A percentile compares a stretch with the other conserved stretches of the same genome.
Conservation (phyloP, 1,284 basidiomycete species). For the Fomitopsis betulina region DNA sequence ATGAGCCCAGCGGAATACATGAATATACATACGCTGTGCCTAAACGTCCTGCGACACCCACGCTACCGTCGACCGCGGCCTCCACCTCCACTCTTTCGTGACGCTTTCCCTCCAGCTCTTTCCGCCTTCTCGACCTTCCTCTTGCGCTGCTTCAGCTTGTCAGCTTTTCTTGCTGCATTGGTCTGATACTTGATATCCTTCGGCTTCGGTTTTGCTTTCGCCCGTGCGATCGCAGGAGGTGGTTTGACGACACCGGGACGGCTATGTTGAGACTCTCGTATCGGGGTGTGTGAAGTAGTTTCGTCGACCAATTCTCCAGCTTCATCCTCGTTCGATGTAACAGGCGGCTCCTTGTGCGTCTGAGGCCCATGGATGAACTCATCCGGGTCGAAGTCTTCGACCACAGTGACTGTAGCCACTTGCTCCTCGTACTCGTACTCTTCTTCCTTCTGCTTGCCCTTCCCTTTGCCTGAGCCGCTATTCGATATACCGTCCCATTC, state of each 20-base stretch:
- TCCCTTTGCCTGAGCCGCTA: constrained; percentile 18
- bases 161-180: constrained; percentile 51
- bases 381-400: constrained; percentile 76
- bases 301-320: too few relatives aligned
- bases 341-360: background rate
- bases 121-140: constrained; percentile 64
- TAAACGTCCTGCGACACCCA: too few relatives aligned
- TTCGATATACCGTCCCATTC: constrained; percentile 38
- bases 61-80: constrained; percentile 18
- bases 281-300: background rate
- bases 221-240: background rate
- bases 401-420: constrained; percentile 77
- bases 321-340: background rate
- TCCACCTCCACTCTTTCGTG: constrained; percentile 32
- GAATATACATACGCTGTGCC: background rate
- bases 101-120: constrained; percentile 55
- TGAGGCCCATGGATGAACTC: constrained; percentile 46
- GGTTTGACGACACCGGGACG: background rate
- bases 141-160: constrained; percentile 52
- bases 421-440: constrained; percentile 74
- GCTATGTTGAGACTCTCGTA: background rate
- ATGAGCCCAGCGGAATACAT: background rate
- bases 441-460: constrained; percentile 42
- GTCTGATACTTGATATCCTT: constrained; percentile 62
- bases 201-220: constrained; percentile 20